phyloP scores from a whole-genome alignment of 768 basidiomycete genomes.

The Suillus ampliporus region DNA sequence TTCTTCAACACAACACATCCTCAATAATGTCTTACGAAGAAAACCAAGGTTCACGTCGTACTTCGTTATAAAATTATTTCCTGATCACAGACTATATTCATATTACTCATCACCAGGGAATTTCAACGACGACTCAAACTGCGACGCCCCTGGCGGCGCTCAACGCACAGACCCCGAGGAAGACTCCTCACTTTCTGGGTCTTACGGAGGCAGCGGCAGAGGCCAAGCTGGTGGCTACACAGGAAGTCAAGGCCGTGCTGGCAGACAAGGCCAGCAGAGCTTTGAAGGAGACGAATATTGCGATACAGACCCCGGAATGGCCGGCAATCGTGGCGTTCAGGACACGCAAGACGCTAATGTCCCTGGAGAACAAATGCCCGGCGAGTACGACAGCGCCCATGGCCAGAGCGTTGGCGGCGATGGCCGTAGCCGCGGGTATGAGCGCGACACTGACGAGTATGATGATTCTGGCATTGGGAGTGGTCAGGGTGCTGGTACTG shows the following conservation, averaged over 20 bases:
- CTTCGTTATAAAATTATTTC: not conserved
- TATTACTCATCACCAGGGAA: conserved; percentile 8
- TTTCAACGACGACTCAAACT: conserved; percentile 14
- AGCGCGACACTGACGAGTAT: conserved; percentile 15
- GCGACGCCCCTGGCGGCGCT: not conserved
- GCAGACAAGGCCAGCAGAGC: conserved; percentile 1
- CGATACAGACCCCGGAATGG: conserved; percentile 15
- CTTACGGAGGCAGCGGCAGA: conserved; percentile 13
- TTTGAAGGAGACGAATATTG: not conserved
- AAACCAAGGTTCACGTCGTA: conserved; percentile 9
- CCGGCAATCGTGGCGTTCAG: conserved; percentile 3
- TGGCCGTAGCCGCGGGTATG: conserved; percentile 13
- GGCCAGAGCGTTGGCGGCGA: not conserved
- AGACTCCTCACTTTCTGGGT: conserved; percentile 7
- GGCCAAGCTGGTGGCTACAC: conserved; percentile 18
- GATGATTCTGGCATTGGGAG: conserved; percentile 5
- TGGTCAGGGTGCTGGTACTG: not conserved
- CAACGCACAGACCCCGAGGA: not conserved
- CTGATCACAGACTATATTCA: not conserved
- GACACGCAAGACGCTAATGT: conserved; percentile 1
- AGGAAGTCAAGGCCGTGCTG: not conserved
- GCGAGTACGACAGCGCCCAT: not conserved
- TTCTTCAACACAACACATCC: not conserved
- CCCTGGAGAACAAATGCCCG: conserved; percentile 12
- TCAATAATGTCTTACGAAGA: conserved; percentile 13